Evolutionary conservation across 1,284 basidiomycete species (phyloP).

Genomic region (Schizophyllum commune): DNA sequence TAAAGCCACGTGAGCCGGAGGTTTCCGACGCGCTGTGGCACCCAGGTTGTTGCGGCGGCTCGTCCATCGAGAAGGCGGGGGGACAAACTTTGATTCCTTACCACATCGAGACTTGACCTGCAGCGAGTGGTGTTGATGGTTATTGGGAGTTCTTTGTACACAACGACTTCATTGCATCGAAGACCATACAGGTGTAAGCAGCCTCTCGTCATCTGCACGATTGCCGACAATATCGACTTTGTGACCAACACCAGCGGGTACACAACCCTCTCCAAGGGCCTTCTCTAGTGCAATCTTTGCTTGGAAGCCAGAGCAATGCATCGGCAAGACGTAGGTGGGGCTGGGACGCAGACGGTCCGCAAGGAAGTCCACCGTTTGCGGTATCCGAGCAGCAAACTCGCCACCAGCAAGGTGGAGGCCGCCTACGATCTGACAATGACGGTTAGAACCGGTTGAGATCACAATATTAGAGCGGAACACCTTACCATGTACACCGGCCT

Average conservation of each 20-base stretch:
- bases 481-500: conserved; percentile 77
- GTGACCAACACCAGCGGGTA: conserved; percentile 69
- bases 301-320: conserved; percentile 78
- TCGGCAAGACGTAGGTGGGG: conserved; percentile 67
- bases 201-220: conserved; percentile 27
- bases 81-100: no score
- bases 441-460: no score
- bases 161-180: not conserved
- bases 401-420: conserved; percentile 73
- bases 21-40: no score
- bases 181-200: conserved; percentile 16
- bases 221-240: conserved; percentile 47
- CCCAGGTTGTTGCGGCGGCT: no score
- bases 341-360: conserved; percentile 48
- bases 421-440: conserved; percentile 76
- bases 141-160: no score
- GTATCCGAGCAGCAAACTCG: conserved; percentile 54
- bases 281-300: conserved; percentile 60
- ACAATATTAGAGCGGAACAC: no score
- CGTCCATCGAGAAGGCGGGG: no score
- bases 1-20: no score
- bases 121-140: no score
- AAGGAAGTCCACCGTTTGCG: conserved; percentile 66
- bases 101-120: no score
- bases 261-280: conserved; percentile 65